Percentiles rank a stretch among this genome's conserved stretches.
Conservation (phyloP, 345 rosid species). For the Hibiscus trionum region DNA sequence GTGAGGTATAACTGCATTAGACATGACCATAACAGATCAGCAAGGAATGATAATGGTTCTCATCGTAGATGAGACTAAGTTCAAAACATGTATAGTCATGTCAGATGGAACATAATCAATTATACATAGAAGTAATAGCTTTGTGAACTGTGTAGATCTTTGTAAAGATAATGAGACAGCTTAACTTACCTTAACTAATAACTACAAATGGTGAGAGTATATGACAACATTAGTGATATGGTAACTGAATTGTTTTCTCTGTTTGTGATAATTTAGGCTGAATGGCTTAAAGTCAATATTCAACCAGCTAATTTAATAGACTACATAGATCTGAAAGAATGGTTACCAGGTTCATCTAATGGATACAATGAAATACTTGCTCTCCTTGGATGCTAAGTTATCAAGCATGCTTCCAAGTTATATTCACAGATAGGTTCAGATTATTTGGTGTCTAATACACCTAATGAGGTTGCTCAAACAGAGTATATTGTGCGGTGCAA, state of each 20-base stretch:
- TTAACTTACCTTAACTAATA: neutral
- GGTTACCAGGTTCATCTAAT: neutral
- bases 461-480: neutral
- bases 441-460: neutral
- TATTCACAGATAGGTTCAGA: neutral
- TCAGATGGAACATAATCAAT: neutral
- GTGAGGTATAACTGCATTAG: neutral
- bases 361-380: neutral
- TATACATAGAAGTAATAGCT: neutral
- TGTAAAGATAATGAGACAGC: neutral
- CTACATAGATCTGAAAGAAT: neutral
- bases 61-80: neutral
- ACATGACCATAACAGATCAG: neutral
- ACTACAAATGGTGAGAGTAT: neutral
- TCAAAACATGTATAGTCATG: neutral
- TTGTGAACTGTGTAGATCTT: neutral
- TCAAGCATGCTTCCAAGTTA: neutral
- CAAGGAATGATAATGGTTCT: neutral
- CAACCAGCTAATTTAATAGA: neutral
- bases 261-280: neutral
- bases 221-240: neutral
- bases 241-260: neutral
- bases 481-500: neutral
- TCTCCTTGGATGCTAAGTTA: conserved; percentile 5
- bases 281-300: neutral